A percentile compares a stretch with the other conserved stretches of the same genome.
phyloP scores from a whole-genome alignment of 1,284 basidiomycete species.

The Marasmius tenuissimus region DNA sequence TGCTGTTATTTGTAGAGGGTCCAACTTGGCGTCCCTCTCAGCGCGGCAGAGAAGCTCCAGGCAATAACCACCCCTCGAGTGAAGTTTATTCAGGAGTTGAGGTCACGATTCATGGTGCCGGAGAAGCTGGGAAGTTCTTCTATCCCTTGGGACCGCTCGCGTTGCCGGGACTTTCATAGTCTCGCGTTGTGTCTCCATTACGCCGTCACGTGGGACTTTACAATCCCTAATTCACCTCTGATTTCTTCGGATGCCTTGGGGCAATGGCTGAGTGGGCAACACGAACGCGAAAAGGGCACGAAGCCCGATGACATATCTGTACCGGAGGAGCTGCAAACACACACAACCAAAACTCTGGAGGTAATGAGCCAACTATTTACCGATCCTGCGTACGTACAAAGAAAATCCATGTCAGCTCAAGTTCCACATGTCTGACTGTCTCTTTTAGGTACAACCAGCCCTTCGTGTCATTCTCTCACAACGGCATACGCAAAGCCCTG shows the following conservation, averaged over 20 bases:
- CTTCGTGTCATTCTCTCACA: background rate
- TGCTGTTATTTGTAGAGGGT: slow-evolving; percentile 48
- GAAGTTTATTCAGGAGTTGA: slow-evolving; percentile 51
- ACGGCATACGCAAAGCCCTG: background rate
- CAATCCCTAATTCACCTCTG: background rate
- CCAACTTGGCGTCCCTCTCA: slow-evolving; percentile 76
- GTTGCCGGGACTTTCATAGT: slow-evolving; percentile 54
- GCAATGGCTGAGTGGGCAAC: background rate
- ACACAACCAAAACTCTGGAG: background rate
- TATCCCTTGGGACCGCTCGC: slow-evolving; percentile 48
- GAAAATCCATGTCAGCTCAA: background rate
- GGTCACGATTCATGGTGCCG: slow-evolving; percentile 39
- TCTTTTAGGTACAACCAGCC: background rate
- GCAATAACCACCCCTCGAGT: slow-evolving; percentile 56
- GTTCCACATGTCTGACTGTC: background rate
- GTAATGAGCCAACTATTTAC: background rate
- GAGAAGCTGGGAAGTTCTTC: slow-evolving; percentile 34
- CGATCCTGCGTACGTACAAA: background rate
- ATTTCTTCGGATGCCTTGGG: background rate
- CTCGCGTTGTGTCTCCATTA: background rate
- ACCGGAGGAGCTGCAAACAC: background rate
- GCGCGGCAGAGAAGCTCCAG: slow-evolving; percentile 72
- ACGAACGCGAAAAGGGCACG: background rate
- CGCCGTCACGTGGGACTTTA: background rate
- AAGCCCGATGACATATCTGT: background rate